These are phyloP conservation scores for Tuber umbilicatum DNA, from an alignment of 495 filamentous ascomycete genomes.

Conservation along the genomic window DNA sequence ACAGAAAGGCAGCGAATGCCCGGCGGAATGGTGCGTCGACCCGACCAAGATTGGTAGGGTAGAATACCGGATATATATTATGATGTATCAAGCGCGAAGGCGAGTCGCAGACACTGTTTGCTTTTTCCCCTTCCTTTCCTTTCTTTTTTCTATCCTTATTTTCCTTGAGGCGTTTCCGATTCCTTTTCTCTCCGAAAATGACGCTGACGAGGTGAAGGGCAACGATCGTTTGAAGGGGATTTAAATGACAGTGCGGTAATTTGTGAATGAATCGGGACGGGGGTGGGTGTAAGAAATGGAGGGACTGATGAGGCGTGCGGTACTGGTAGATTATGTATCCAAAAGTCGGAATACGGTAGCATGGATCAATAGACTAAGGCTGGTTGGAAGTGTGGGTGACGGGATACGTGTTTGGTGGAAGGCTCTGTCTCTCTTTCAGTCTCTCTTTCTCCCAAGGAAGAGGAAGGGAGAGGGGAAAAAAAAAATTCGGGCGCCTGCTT, in stretches of 20 bases:
- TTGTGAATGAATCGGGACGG: neutral
- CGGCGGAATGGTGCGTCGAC: neutral
- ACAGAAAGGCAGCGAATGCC: neutral
- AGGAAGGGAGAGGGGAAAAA: neutral
- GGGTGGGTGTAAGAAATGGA: neutral
- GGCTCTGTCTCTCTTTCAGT: neutral
- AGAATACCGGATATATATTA: conserved; percentile 7
- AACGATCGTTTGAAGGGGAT: neutral
- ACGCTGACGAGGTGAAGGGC: neutral
- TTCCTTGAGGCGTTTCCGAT: neutral
- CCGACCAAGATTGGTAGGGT: neutral
- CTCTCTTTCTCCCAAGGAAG: neutral
- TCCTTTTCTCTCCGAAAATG: neutral
- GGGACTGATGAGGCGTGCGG: neutral
- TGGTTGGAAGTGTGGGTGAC: neutral
- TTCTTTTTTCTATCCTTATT: conserved; percentile 4
- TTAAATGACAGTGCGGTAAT: neutral
- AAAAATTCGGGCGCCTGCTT: neutral
- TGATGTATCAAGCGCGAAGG: conserved; percentile 23
- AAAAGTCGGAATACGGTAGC: neutral
- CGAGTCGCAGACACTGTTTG: conserved; percentile 11
- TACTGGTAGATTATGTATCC: neutral
- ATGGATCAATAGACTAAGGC: neutral
- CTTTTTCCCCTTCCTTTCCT: neutral
- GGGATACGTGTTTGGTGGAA: neutral